Evolutionary conservation across 2,329 filamentous ascomycete genomes (phyloP), one percentile per base, ranked within the genome.

Genomic region (Monilinia aucupariae): DNA sequence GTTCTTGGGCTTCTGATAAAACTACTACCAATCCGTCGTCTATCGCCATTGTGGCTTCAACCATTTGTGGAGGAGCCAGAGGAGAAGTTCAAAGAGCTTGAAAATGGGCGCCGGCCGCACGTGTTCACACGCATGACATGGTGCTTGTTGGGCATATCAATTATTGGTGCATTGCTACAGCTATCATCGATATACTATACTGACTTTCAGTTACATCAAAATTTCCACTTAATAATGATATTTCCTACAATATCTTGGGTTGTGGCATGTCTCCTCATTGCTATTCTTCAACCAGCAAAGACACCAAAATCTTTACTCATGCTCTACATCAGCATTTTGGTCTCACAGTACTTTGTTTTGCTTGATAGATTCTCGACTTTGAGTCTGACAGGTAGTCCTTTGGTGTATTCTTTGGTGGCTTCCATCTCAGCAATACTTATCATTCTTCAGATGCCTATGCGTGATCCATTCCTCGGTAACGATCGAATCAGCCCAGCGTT

Each of bases 401-500:
- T 61, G 3, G 60, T 68, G 72, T 68, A 72, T 68, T 68, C 75
- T 64, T 65, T 81, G 5, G 67, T 74, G 12, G 70, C 80, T 20
- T 77, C 82, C 0, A 66, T 82, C 7, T 66, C 75, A 6, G 80
- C 80, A 1, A 76, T 87, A 8, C 48, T 79, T 2, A 68, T 83
- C 17, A 82, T 90, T 55, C 71, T 91, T 15, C 76, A 80, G 30
- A 91, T 91, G 87, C 89, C 89, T 8, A 76, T 92, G 68, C 81
- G 89, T 27, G 81, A 89, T 64, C 83, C 85, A 0, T 71, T 72
- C 0, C 71, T 87, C 4, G 76, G 81, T 25, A 76, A 73, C 4
- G 74, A 80, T 10, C 82, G 81, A 0, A 90, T 92, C 63, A 85
- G 85, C 59, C 75, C 77, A 20, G 79, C 84, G 1, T 85, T 82